Evolutionary conservation across 1,139 yeast genomes (phyloP), one percentile per base, ranked within the genome.

Genomic region (Zhuliangozyma blackwelliae): DNA sequence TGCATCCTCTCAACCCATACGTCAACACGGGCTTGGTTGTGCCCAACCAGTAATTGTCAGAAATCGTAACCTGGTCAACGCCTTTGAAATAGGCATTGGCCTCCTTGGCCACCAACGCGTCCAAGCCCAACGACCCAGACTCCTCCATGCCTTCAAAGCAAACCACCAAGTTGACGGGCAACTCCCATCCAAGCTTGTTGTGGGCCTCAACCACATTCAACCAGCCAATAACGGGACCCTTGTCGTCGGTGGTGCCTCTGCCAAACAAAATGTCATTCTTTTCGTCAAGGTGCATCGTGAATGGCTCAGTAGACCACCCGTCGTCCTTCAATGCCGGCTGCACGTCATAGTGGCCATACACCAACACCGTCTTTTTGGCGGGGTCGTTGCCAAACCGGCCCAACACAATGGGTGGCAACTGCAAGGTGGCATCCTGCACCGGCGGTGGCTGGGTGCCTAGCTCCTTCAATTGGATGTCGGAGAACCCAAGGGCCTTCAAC

Each of bases 141-240:
- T 92, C 99, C 67, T 92, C 99, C 99, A 92, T 92, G 44, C 98
- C 98, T 68, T 92, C 99, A 54, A 92, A 92, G 63, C 97, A 88
- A 57, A 86, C 84, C 37, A 88, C 77, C 53, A 92, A 68, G 67
- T 92, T 92, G 47, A 92, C 97, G 25, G 99, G 99, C 41, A 94
- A 73, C 47, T 90, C 97, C 59, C 87, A 61, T 23, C 86, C 88
- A 46, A 88, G 76, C 50, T 81, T 86, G 41, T 74, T 79, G 66
- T 90, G 97, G 16, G 98, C 97, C 65, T 90, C 85, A 37, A 92
- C 71, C 29, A 83, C 85, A 57, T 92, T 90, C 58, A 94, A 77
- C 99, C 99, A 92, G 38, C 96, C 97, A 52, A 90, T 72, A 38
- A 94, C 95, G 28, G 99, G 99, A 19, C 98, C 99, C 66, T 95